These are phyloP conservation scores for Phyllosticta citriasiana DNA, from an alignment of 2,329 filamentous ascomycete species.

Conservation along the genomic window DNA sequence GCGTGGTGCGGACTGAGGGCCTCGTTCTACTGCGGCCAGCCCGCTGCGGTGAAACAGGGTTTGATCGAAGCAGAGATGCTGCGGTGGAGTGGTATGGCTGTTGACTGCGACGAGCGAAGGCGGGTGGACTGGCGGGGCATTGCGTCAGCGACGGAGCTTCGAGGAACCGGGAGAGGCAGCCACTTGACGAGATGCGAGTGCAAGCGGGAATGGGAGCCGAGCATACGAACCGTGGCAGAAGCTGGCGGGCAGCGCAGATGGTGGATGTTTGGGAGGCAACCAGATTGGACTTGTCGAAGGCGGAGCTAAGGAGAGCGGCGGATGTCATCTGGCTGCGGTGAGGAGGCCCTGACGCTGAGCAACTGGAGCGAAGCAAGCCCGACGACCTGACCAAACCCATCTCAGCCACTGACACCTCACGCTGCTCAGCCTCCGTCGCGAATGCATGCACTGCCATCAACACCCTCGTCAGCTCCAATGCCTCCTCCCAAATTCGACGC, in stretches of 20 bases:
- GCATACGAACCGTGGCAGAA: not conserved
- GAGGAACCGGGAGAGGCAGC: not conserved
- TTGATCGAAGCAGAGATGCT: not conserved
- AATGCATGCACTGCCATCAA: slow-evolving; percentile 5
- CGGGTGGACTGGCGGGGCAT: slow-evolving; percentile 10
- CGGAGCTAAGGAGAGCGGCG: not conserved
- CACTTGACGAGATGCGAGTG: not conserved
- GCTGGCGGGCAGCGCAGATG: not conserved
- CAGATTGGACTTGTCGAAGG: not conserved
- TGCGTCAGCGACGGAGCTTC: slow-evolving; percentile 10
- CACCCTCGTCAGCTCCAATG: not conserved
- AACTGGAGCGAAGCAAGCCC: slow-evolving; percentile 3
- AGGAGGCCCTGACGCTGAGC: slow-evolving; percentile 1
- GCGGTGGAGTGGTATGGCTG: not conserved
- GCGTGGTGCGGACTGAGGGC: not conserved
- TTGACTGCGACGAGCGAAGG: not conserved
- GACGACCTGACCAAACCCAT: not conserved
- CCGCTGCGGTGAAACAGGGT: not conserved
- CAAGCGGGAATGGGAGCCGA: too few relatives aligned
- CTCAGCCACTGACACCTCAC: not conserved
- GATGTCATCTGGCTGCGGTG: not conserved
- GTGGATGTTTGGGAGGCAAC: not conserved
- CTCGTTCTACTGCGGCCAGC: not conserved
- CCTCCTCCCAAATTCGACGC: slow-evolving; percentile 7
- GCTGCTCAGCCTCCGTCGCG: slow-evolving; percentile 1